Evolutionary conservation across 208 protist genomes (phyloP).

Genomic region (Trichomonas vaginalis): DNA sequence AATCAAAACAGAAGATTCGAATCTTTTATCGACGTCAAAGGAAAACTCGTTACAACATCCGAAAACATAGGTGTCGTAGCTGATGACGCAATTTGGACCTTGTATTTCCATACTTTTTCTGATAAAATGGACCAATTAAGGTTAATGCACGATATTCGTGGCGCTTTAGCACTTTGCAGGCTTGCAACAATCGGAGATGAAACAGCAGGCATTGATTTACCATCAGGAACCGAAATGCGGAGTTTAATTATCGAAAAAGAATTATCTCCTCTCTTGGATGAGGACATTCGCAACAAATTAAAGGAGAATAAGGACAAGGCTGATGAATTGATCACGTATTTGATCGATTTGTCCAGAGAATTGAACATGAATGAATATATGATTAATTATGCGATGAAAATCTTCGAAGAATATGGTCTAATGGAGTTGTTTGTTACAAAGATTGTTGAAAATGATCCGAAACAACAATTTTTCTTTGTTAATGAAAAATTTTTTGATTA

Average conservation of each 20-base stretch:
- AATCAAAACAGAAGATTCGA: neutral
- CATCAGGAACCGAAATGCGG: neutral
- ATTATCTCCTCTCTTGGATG: neutral
- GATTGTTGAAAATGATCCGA: neutral
- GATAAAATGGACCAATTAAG: neutral
- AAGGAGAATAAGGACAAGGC: neutral
- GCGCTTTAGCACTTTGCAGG: neutral
- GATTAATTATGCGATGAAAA: neutral
- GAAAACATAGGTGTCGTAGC: neutral
- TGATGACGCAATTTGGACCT: neutral
- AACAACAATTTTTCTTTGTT: neutral
- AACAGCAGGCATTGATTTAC: neutral
- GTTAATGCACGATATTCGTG: neutral
- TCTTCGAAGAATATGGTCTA: neutral
- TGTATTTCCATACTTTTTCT: neutral
- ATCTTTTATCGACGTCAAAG: neutral
- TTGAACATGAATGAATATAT: neutral
- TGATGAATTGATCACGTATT: neutral
- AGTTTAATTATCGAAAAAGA: neutral
- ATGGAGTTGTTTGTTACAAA: neutral
- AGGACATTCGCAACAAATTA: neutral
- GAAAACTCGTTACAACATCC: neutral
- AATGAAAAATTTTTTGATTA: neutral
- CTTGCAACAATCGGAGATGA: neutral
- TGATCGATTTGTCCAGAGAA: neutral